phyloP scores from a whole-genome alignment of 495 filamentous ascomycete species.

The Daldinia vernicosa region DNA sequence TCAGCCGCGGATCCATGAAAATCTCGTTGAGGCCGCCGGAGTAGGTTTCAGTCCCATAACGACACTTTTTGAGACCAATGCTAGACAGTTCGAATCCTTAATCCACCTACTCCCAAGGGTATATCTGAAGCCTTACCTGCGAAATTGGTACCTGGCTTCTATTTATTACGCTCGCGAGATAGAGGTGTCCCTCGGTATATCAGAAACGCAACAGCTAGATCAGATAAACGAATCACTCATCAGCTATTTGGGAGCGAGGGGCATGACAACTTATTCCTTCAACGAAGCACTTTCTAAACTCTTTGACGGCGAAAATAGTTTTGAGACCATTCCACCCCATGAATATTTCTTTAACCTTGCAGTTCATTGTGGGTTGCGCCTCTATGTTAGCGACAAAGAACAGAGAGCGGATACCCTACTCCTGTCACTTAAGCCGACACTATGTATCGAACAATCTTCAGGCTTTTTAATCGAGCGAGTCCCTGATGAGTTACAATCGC shows the following conservation, averaged over 20 bases:
- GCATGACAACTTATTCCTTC: neutral
- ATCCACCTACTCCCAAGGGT: conserved; percentile 2
- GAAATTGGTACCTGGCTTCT: conserved; percentile 8
- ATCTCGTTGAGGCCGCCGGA: neutral
- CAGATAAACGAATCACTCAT: neutral
- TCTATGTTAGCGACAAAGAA: neutral
- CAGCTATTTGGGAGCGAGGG: neutral
- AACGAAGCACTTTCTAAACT: neutral
- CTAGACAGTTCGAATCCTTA: conserved; percentile 2
- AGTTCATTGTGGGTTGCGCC: neutral
- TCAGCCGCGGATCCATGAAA: neutral
- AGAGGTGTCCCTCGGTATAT: neutral
- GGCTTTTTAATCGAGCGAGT: neutral
- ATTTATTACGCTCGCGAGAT: conserved; percentile 1
- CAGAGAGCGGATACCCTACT: neutral
- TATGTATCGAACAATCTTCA: neutral
- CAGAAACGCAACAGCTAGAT: neutral
- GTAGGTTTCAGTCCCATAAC: neutral
- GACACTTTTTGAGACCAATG: neutral
- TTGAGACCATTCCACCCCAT: neutral
- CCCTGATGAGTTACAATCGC: neutral
- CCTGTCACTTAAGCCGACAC: neutral
- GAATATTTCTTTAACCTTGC: neutral
- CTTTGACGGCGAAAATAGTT: neutral
- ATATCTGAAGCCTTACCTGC: neutral